These are phyloP conservation scores for Cercospora brassicicola DNA, from an alignment of 2,329 filamentous ascomycete species.

Conservation along the genomic window DNA sequence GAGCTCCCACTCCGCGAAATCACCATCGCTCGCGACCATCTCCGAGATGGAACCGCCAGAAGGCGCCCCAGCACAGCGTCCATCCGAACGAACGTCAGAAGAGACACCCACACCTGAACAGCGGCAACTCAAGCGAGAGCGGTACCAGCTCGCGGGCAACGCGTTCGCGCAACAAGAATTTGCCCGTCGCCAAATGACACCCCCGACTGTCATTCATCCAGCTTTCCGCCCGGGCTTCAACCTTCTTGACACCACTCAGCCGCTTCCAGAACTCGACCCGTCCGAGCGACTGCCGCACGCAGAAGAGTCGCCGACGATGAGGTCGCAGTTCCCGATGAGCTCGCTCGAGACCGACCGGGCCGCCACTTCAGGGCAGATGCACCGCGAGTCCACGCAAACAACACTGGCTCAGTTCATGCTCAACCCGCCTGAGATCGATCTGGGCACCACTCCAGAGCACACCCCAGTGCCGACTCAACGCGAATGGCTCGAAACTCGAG, in stretches of 20 bases:
- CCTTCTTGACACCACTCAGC: constrained; percentile 19
- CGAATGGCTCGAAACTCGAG: constrained; percentile 43
- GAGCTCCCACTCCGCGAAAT: constrained; percentile 1
- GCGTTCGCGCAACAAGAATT: constrained; percentile 39
- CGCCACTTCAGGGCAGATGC: not conserved
- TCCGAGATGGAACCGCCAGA: constrained; percentile 22
- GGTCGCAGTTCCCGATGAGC: not conserved
- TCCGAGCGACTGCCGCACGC: constrained; percentile 3
- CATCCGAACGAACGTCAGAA: not conserved
- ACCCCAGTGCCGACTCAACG: constrained; percentile 40
- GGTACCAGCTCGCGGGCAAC: constrained; percentile 35
- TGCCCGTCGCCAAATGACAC: constrained; percentile 23
- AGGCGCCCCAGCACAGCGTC: constrained; percentile 25
- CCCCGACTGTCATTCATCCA: constrained; percentile 31
- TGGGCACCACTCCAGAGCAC: constrained; percentile 30
- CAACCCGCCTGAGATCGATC: constrained; percentile 29
- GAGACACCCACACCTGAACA: constrained; percentile 8
- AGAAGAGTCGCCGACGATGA: not conserved
- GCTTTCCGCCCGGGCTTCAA: constrained; percentile 24
- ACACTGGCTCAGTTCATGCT: constrained; percentile 35
- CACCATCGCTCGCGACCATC: constrained; percentile 6
- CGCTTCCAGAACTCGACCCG: constrained; percentile 19
- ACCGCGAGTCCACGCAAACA: constrained; percentile 29
- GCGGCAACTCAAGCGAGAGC: constrained; percentile 24
- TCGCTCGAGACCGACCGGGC: not conserved